Base-by-base conservation (phyloP, 805 yeast species). In the Candida hungchunana region DNA sequence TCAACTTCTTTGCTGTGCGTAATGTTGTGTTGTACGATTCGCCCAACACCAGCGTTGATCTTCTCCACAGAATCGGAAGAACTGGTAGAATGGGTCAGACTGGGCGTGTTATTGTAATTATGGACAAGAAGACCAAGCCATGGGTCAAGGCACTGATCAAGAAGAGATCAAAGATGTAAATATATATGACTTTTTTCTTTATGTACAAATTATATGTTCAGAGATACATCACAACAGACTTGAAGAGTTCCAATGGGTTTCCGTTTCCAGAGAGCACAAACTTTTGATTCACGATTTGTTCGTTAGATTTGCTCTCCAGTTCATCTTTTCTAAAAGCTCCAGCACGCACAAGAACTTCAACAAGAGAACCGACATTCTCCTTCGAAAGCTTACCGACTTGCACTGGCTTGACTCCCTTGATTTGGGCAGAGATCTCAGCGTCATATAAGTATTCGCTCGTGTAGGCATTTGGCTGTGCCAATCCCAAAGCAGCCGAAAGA, bases 51-150 rank as follows among this genome's bases (percentile, higher is more conserved):
- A 75, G 96, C 0, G 79, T 86, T 14, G 97, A 90, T 59, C 66
- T 90, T 41, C 77, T 90, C 15, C 97, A 90, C 57, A 68, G 98
- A 43, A 82, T 86, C 1, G 98, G 98, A 2, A 75, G 98, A 62
- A 90, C 97, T 0, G 97, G 96, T 3, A 66, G 98, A 56, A 80
- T 89, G 83, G 84, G 82, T 29, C 87, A 82, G 52, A 70, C 82
- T 24, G 98, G 98, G 11, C 71, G 96, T 42, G 96, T 86, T 2
- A 81, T 87, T 44, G 65, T 93, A 51, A 75, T 90, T 34, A 80
- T 82, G 18, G 82, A 79, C 43, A 78, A 79, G 43, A 60, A 69
- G 32, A 69, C 73, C n/a, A 80, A 81, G 48, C 70, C 83, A 5
- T 87, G 94, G 87, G 80, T 87, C 18, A 79, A 77, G 50, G 95